Percentiles rank a stretch among this genome's conserved stretches.
Conservation (phyloP, 1,139 yeast species). For the Petasospora rhodanensis region DNA sequence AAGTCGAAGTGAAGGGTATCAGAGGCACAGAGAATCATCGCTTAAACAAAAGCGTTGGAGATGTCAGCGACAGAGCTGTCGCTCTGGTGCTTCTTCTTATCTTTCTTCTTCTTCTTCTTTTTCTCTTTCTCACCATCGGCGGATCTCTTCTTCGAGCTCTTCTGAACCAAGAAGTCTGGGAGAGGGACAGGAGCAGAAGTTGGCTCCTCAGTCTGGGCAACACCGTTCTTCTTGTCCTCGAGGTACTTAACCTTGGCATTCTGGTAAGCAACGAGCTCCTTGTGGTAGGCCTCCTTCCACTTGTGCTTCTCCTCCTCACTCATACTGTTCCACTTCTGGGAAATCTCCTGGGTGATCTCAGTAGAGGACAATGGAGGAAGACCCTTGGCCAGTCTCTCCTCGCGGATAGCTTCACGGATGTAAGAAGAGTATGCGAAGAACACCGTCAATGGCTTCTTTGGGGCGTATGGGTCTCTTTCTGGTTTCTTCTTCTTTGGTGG, state of each 20-base stretch:
- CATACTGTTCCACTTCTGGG: constrained; percentile 72
- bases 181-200: constrained; percentile 35
- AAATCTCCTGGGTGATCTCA: constrained; percentile 74
- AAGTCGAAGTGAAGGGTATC: no score
- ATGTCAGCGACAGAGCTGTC: no score
- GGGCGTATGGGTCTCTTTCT: constrained; percentile 54
- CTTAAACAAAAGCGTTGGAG: no score
- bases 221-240: constrained; percentile 44
- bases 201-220: constrained; percentile 26
- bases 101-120: constrained; percentile 37
- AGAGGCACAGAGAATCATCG: no score
- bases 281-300: constrained; percentile 73
- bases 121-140: constrained; percentile 36
- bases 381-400: constrained; percentile 57
- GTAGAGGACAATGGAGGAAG: constrained; percentile 63
- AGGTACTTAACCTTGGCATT: constrained; percentile 60
- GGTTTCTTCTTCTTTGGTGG: constrained; percentile 35
- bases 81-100: constrained; percentile 13
- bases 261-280: constrained; percentile 61
- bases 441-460: constrained; percentile 63
- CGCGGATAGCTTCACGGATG: constrained; percentile 57
- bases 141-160: constrained; percentile 28
- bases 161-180: constrained; percentile 27
- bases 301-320: constrained; percentile 62
- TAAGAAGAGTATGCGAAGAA: constrained; percentile 74